Evolutionary conservation across 352 stramenopile species (phyloP).

Genomic region (Globisporangium uncinulatum): DNA sequence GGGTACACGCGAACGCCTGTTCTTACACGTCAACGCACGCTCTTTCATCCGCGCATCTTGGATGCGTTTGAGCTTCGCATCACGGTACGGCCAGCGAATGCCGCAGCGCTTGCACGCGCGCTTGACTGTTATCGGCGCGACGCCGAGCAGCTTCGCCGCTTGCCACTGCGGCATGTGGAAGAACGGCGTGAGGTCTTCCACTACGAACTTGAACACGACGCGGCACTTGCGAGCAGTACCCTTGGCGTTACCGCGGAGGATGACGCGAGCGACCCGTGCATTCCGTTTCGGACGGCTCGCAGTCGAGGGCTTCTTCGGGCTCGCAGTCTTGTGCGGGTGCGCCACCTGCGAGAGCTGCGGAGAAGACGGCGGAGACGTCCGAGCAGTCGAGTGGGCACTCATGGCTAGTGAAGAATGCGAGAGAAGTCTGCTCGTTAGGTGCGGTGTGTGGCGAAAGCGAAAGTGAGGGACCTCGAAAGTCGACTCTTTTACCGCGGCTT

Average conservation of each 20-base stretch:
- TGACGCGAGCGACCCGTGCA: neutral
- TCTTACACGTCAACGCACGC: no score
- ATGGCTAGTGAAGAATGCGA: neutral
- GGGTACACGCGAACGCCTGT: no score
- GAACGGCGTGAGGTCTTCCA: constrained; percentile 26
- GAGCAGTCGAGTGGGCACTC: neutral
- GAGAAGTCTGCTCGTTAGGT: neutral
- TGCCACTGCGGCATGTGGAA: constrained; percentile 47
- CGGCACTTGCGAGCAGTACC: constrained; percentile 37
- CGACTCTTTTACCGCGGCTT: neutral
- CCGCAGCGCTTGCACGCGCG: constrained; percentile 26
- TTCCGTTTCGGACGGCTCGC: neutral
- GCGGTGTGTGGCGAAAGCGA: neutral
- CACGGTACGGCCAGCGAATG: constrained; percentile 34
- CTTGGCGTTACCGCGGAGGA: constrained; percentile 9
- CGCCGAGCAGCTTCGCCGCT: constrained; percentile 19
- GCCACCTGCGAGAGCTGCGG: neutral
- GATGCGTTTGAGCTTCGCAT: constrained; percentile 19
- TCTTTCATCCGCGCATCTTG: constrained; percentile 3
- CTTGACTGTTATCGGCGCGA: constrained; percentile 39
- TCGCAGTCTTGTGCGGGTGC: neutral
- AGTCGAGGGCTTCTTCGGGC: neutral
- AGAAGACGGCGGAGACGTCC: neutral
- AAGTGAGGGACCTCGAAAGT: neutral
- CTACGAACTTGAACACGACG: constrained; percentile 33